Conservation (phyloP, 2,329 filamentous ascomycete genomes). For the Pyrenochaeta sp. region DNA sequence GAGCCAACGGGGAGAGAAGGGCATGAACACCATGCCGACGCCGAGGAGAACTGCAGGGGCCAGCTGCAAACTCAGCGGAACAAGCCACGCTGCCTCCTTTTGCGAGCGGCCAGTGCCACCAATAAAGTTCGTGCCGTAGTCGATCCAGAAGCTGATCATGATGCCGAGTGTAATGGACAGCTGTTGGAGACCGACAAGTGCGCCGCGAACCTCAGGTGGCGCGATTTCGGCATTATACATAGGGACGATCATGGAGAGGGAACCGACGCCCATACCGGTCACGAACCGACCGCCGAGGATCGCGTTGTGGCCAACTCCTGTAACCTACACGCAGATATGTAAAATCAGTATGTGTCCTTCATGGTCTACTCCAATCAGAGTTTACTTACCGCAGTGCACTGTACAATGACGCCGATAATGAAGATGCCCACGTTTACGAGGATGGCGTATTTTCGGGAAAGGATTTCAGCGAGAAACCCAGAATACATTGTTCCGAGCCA, state of each 20-base stretch:
- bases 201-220: constrained; percentile 70
- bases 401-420: constrained; percentile 73
- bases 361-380: neutral
- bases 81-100: constrained; percentile 74
- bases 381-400: constrained; percentile 64
- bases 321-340: constrained; percentile 1
- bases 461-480: constrained; percentile 72
- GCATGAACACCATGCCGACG: constrained; percentile 79
- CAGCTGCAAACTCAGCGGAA: constrained; percentile 76
- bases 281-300: constrained; percentile 78
- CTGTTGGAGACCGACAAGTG: constrained; percentile 69
- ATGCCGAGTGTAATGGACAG: constrained; percentile 70
- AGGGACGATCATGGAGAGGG: constrained; percentile 72
- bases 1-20: constrained; percentile 79
- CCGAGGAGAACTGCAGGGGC: constrained; percentile 71
- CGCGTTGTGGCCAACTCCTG: constrained; percentile 59
- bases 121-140: constrained; percentile 53
- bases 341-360: neutral
- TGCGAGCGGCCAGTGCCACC: constrained; percentile 67
- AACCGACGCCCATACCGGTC: constrained; percentile 74
- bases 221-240: constrained; percentile 55
- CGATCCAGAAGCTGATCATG: constrained; percentile 64
- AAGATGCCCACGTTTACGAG: constrained; percentile 73
- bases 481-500: constrained; percentile 76
- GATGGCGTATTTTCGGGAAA: constrained; percentile 74